Evolutionary conservation across 1,139 yeast species (phyloP).

Genomic region (Saccharomyces hybrid): DNA sequence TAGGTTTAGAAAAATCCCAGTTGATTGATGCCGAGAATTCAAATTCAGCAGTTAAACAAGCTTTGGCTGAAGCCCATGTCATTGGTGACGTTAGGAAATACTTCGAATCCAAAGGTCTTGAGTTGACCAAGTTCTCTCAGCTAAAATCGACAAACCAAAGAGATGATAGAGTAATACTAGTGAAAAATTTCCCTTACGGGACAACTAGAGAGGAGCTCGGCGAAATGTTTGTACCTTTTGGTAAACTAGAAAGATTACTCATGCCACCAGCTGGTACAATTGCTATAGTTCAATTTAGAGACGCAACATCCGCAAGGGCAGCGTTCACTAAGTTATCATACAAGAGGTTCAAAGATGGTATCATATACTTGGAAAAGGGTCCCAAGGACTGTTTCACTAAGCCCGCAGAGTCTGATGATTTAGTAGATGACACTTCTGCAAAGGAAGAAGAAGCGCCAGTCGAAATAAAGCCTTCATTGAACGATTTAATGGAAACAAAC

Average conservation of each 20-base stretch:
- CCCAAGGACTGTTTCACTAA: constrained; percentile 73
- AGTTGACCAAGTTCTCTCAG: constrained; percentile 57
- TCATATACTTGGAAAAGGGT: constrained; percentile 87
- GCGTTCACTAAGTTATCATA: constrained; percentile 87
- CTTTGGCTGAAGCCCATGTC: constrained; percentile 94
- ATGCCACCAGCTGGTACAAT: constrained; percentile 98
- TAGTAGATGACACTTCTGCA: constrained; percentile 23
- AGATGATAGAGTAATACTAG: constrained; percentile 74
- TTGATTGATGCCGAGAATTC: constrained; percentile 82
- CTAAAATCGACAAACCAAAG: constrained; percentile 48
- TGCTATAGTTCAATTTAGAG: constrained; percentile 89
- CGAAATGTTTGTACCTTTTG: constrained; percentile 72
- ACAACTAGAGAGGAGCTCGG: constrained; percentile 75
- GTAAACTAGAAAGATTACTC: constrained; percentile 68
- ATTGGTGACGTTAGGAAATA: constrained; percentile 84
- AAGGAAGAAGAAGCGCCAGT: constrained; percentile 34
- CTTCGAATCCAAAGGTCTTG: constrained; percentile 81
- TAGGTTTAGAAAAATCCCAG: constrained; percentile 79
- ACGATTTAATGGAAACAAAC: constrained; percentile 38
- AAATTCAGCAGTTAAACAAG: constrained; percentile 89
- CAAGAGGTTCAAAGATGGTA: constrained; percentile 77
- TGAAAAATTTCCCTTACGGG: constrained; percentile 85
- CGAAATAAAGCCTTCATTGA: constrained; percentile 39
- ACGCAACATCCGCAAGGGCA: constrained; percentile 74
- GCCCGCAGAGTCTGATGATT: constrained; percentile 37